Conservation (phyloP, 768 basidiomycete species). For the Megacollybia marginata region DNA sequence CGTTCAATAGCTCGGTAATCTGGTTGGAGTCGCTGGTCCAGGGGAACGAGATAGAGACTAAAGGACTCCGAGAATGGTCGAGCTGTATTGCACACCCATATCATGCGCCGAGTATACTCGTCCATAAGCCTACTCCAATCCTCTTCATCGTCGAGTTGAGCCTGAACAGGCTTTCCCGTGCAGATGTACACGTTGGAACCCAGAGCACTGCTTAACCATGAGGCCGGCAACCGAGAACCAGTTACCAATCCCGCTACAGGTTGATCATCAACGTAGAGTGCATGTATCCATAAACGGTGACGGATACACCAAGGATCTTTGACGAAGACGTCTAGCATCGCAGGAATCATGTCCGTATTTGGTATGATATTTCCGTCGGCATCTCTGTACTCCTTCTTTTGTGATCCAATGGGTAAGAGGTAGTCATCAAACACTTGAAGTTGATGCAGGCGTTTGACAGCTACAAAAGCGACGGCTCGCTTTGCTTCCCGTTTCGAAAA, state of each 20-base stretch:
- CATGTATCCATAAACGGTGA: constrained; percentile 55
- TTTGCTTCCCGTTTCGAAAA: constrained; percentile 76
- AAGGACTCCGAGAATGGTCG: constrained; percentile 44
- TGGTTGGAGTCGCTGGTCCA: constrained; percentile 39
- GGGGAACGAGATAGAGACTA: constrained; percentile 60
- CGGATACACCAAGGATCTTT: constrained; percentile 62
- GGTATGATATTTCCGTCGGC: constrained; percentile 38
- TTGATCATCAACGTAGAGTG: constrained; percentile 42
- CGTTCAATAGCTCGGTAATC: constrained; percentile 53
- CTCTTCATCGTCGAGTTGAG: constrained; percentile 38
- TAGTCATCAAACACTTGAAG: constrained; percentile 80
- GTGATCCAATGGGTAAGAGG: constrained; percentile 61
- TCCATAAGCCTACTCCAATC: constrained; percentile 46
- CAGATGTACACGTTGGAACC: constrained; percentile 25
- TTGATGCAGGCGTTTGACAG: constrained; percentile 59
- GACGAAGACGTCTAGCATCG: constrained; percentile 52
- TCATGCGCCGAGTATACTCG: constrained; percentile 54
- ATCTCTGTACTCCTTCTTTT: constrained; percentile 43
- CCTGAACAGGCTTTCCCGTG: constrained; percentile 25
- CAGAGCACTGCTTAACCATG: constrained; percentile 30
- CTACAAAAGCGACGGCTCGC: constrained; percentile 75
- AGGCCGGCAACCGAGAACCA: constrained; percentile 48
- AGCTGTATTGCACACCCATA: constrained; percentile 58
- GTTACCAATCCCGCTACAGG: constrained; percentile 59
- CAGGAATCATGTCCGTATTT: constrained; percentile 40